Conservation (phyloP, 108 stramenopile genomes). For the Pinguiococcus pyrenoidosus region DNA sequence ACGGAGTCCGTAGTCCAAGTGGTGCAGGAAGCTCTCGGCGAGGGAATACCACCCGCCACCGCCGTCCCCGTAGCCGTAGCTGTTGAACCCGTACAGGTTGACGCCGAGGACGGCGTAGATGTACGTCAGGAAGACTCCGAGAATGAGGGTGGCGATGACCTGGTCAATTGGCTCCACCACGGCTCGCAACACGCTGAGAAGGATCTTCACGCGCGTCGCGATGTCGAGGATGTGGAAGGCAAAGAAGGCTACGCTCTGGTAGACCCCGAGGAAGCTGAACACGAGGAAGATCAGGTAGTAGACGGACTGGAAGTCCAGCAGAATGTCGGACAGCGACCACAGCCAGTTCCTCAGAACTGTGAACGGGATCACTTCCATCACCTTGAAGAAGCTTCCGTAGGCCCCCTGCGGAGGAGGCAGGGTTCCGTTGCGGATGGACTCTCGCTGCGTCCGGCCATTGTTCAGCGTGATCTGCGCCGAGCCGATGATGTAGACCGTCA, state of each 20-base stretch:
- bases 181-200: background rate
- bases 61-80: no score
- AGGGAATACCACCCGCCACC: no score
- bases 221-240: slow-evolving; percentile 1
- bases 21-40: no score
- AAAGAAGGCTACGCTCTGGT: background rate
- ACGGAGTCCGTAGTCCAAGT: no score
- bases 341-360: background rate
- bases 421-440: background rate
- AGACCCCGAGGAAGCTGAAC: background rate
- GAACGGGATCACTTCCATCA: background rate
- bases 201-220: background rate
- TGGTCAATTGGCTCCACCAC: background rate
- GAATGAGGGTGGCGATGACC: background rate
- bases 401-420: background rate
- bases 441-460: background rate
- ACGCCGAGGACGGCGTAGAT: no score
- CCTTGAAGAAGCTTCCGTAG: background rate
- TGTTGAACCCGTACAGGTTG: no score
- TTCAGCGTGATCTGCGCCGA: background rate
- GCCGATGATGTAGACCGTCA: background rate
- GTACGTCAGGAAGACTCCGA: no score
- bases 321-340: background rate
- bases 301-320: background rate
- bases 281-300: background rate